Base-by-base conservation (phyloP, 345 rosid genomes). In the Rhizophora apiculata region DNA sequence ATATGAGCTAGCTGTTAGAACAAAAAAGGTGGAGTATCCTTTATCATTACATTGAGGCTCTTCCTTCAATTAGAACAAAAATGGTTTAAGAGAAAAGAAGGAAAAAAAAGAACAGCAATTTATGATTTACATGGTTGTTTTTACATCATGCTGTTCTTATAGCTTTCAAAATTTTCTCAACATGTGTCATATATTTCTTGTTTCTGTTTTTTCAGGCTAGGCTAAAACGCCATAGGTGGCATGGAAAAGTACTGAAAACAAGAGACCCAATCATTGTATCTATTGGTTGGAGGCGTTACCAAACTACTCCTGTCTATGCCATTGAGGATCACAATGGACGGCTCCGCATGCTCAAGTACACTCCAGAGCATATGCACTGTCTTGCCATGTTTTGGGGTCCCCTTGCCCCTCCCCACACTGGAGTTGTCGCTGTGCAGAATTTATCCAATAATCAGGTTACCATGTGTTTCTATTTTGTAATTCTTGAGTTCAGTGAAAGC, bases 301-400 rank as follows among this genome's bases (percentile, higher is more conserved):
- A 95, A 66, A 92, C 99, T 58, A 73, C 80, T 57, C 98, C 98
- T 68, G 83, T 92, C 71, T 90, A 86, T 75, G 92, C 96, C 48
- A 84, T 85, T 71, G 98, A 92, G 83, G 99, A 90, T 70, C 79
- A 56, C 31, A 90, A 85, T 82, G 99, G 91, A 79, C 85, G 97
- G 80, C 88, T 87, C 80, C 90, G 96, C 72, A 95, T 92, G 98
- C 86, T 95, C 24, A 92, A 92, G 85, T 95, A 89, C 85, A 90
- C 97, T 71, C 98, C 94, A 13, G 98, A 87, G 65, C 99, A 92
- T 80, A 87, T 87, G 96, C 97, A 90, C 62, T 95, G 98, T 72
- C 94, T 92, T 75, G 96, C 94, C 78, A 90, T 82, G 85, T 92
- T 92, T 73, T 95, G 97, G 96, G 99, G 96, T 64, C 99, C 98